phyloP scores from a whole-genome alignment of 768 basidiomycete species.

The Psilocybe sp. region DNA sequence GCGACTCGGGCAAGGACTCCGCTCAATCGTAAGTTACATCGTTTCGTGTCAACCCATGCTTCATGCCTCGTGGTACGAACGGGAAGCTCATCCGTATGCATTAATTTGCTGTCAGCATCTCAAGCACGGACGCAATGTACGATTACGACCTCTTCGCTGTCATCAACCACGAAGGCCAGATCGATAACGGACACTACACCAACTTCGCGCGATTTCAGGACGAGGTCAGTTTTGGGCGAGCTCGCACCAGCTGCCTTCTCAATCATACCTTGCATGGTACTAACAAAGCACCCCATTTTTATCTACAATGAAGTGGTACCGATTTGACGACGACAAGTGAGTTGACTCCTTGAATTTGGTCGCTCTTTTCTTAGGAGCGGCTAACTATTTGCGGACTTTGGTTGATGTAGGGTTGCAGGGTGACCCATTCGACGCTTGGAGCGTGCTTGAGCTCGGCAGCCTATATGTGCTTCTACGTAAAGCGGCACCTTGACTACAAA shows the following conservation, averaged over 20 bases:
- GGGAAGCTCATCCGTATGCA: not conserved
- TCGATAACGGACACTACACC: conserved; percentile 94
- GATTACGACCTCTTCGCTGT: conserved; percentile 92
- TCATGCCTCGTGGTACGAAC: not conserved
- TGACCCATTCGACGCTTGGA: conserved; percentile 66
- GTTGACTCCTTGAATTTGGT: conserved; percentile 16
- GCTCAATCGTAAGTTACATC: conserved; percentile 26
- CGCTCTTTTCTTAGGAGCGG: not conserved
- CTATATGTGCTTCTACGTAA: conserved; percentile 97
- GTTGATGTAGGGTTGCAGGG: conserved; percentile 37
- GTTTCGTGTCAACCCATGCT: not conserved
- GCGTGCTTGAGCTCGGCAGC: conserved; percentile 71
- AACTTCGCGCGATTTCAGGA: conserved; percentile 83
- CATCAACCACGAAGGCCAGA: conserved; percentile 91
- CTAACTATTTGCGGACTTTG: not conserved
- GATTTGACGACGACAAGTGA: conserved; percentile 92
- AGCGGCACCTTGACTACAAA: conserved; percentile 84
- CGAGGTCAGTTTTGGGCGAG: conserved; percentile 75
- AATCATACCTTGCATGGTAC: not conserved
- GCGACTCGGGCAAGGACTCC: conserved; percentile 44
- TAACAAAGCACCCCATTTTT: conserved; percentile 1
- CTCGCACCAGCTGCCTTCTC: conserved; percentile 37
- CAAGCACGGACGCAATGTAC: conserved; percentile 67
- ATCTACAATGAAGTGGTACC: conserved; percentile 68
- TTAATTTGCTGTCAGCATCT: conserved; percentile 7